phyloP scores from a whole-genome alignment of 805 yeast genomes.

The Candida chauliodis region DNA sequence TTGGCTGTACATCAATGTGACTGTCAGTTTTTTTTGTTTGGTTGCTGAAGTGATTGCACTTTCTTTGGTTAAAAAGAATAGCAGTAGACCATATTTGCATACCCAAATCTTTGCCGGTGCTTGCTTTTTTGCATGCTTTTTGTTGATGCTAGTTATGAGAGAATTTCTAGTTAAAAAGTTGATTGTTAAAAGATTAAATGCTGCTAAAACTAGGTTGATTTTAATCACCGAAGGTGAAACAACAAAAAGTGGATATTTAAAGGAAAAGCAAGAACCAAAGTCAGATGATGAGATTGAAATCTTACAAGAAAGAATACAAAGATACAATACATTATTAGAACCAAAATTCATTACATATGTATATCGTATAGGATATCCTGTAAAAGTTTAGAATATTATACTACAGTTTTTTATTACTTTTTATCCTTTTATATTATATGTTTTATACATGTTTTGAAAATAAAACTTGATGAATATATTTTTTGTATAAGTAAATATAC shows the following conservation, averaged over 20 bases:
- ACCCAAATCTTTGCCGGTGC: slow-evolving; percentile 61
- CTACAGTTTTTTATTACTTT: background rate
- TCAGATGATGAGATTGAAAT: slow-evolving; percentile 10
- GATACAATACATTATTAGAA: slow-evolving; percentile 16
- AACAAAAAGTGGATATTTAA: slow-evolving; percentile 13
- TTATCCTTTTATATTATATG: slow-evolving; percentile 6
- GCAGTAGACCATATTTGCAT: slow-evolving; percentile 47
- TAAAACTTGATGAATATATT: slow-evolving; percentile 9
- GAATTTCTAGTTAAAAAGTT: slow-evolving; percentile 48
- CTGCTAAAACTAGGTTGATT: slow-evolving; percentile 5
- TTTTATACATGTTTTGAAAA: slow-evolving; percentile 6
- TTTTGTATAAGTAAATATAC: slow-evolving; percentile 7
- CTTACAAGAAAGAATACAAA: slow-evolving; percentile 15
- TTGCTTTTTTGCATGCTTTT: slow-evolving; percentile 39
- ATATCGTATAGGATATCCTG: slow-evolving; percentile 20
- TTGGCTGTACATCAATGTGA: slow-evolving; percentile 38
- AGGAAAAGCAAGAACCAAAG: slow-evolving; percentile 1
- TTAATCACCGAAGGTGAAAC: slow-evolving; percentile 4
- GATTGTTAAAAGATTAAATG: slow-evolving; percentile 18
- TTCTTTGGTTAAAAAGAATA: slow-evolving; percentile 28
- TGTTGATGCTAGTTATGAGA: slow-evolving; percentile 46
- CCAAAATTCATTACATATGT: slow-evolving; percentile 9
- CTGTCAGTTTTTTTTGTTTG: slow-evolving; percentile 30
- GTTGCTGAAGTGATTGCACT: slow-evolving; percentile 56
- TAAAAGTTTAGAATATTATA: slow-evolving; percentile 14